A percentile compares a stretch with the other conserved stretches of the same genome.
Conservation (phyloP, 2,329 filamentous ascomycete species). For the Ophiostoma tasmaniense region DNA sequence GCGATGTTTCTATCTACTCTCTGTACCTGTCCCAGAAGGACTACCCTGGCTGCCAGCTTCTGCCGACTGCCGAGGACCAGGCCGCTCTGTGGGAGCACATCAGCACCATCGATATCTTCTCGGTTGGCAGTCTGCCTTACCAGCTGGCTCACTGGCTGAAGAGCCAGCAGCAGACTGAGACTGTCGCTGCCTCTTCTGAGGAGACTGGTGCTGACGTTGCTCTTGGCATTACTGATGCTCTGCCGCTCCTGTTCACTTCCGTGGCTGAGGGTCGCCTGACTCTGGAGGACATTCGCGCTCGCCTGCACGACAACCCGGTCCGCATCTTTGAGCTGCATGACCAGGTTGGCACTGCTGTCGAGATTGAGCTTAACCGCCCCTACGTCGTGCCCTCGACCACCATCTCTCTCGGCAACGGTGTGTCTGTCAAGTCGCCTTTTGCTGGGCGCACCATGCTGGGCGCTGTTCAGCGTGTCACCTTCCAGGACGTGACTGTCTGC, state of each 20-base stretch:
- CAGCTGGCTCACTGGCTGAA: conserved; percentile 55
- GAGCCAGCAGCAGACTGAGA: conserved; percentile 8
- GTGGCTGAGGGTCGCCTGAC: conserved; percentile 65
- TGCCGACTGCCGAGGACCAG: conserved; percentile 62
- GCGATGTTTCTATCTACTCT: conserved; percentile 72
- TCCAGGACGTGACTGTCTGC: conserved; percentile 65
- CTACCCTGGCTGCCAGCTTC: conserved; percentile 55
- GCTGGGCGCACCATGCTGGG: conserved; percentile 59
- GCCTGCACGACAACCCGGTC: conserved; percentile 70
- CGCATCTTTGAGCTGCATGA: conserved; percentile 77
- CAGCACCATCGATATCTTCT: conserved; percentile 68
- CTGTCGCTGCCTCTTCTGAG: conserved; percentile 18
- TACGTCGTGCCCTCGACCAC: conserved; percentile 44
- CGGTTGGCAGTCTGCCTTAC: conserved; percentile 68
- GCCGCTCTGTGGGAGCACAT: conserved; percentile 66
- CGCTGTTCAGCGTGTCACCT: conserved; percentile 65
- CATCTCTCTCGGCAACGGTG: not conserved
- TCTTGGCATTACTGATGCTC: conserved; percentile 62
- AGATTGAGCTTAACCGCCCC: conserved; percentile 66
- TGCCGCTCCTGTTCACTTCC: conserved; percentile 67
- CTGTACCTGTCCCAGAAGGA: conserved; percentile 66
- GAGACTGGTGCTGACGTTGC: conserved; percentile 40
- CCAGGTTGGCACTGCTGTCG: conserved; percentile 62
- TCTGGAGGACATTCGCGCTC: conserved; percentile 61
- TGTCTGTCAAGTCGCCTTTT: conserved; percentile 55